A percentile compares a stretch with the other conserved stretches of the same genome.
Conservation (phyloP, 2,329 filamentous ascomycete species). For the Sclerotinia borealis region DNA sequence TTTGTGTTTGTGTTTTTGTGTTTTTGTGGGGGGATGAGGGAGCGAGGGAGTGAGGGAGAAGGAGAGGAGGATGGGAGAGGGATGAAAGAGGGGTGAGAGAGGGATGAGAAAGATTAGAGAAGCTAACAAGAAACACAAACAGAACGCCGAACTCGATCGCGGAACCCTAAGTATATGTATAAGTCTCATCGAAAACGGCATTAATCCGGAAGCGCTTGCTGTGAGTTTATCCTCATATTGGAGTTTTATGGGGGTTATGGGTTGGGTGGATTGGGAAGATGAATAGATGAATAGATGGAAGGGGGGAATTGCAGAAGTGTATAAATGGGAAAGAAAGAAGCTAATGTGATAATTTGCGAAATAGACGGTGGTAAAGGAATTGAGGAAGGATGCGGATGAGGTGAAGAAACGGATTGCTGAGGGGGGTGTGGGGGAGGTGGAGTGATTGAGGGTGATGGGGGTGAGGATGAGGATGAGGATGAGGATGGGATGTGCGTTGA, state of each 20-base stretch:
- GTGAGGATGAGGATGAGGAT: neutral
- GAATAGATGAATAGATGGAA: too few relatives aligned
- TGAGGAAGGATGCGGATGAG: constrained; percentile 31
- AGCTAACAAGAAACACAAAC: constrained; percentile 9
- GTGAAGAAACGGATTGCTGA: constrained; percentile 16
- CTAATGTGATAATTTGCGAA: neutral
- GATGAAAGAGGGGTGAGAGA: neutral
- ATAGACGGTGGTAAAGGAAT: constrained; percentile 31
- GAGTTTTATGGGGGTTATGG: neutral
- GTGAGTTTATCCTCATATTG: constrained; percentile 46
- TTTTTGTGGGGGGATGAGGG: neutral
- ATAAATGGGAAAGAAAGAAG: neutral
- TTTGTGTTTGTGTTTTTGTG: neutral
- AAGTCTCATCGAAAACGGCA: constrained; percentile 93
- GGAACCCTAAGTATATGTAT: constrained; percentile 91
- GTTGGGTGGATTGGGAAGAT: neutral
- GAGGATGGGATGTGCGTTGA: neutral
- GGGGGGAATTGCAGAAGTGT: neutral
- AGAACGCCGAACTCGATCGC: constrained; percentile 93
- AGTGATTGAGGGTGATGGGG: neutral
- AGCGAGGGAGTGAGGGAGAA: neutral
- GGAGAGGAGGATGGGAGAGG: too few relatives aligned
- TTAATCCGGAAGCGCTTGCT: constrained; percentile 90
- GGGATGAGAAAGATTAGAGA: neutral
- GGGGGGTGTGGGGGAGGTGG: neutral